Base-by-base conservation (phyloP, 768 basidiomycete species). In the Fistulinella prunicolor region DNA sequence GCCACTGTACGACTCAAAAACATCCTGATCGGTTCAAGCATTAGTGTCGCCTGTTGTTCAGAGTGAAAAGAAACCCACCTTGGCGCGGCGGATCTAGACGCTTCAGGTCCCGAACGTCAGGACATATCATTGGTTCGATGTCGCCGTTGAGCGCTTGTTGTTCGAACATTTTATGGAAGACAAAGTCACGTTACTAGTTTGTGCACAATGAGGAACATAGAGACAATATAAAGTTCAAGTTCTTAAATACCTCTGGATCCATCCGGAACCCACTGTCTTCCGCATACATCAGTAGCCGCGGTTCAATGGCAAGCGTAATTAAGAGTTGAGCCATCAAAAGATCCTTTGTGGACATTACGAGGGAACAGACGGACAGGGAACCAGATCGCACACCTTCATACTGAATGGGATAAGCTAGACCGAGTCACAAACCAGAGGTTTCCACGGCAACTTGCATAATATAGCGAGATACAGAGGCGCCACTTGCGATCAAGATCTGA, bases 81-180 rank as follows among this genome's bases (percentile, higher is more conserved):
- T 34, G 78, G n/a, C n/a, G n/a, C n/a, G n/a, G n/a, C n/a, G n/a
- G 60, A 64, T 89, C 87, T 34, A 89, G 73, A 47, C 79, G 77
- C 56, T 82, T 83, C 30, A 90, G 68, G 58, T 86, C 86, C 56
- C 80, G 78, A 26, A 89, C 84, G 59, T 88, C 16, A 74, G 70
- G 12, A 81, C 74, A 89, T 85, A 43, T 86, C 85, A 30, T 81
- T 77, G 12, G 77, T 70, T 35, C 76, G 74, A 21, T 73, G 73
- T 16, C 82, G 47, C 73, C 75, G 19, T 76, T 68, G 6, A 69
- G 63, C 32, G 68, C 49, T 54, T 65, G 63, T 52, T 80, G 79
- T 64, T 88, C 85, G 54, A 89, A 89, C 80, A 89, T 89, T 64
- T 88, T 88, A 39, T 88, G 83, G 62, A 90, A 89, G n/a, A 90